Base-by-base conservation (phyloP, 2,329 filamentous ascomycete species). In the Xylariaceae sp. region DNA sequence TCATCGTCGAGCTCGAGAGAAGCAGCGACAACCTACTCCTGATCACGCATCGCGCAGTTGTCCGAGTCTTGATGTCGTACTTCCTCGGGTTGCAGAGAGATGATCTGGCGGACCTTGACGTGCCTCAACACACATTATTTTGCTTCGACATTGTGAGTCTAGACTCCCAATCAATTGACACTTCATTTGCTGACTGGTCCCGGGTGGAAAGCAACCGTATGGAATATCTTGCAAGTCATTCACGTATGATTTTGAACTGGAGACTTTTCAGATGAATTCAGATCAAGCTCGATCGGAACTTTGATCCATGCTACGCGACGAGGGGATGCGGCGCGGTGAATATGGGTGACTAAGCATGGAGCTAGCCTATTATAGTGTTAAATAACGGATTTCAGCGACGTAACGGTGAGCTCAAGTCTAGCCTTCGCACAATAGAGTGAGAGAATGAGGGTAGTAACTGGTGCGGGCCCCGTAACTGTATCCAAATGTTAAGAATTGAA, bases 131-230 rank as follows among this genome's bases (percentile, higher is more conserved):
- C 10, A 46, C 48, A 1, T 39, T 53, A 30, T 53, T 43, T 36
- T 53, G 51, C 27, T 53, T 53, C 17, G 51, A 53, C 7, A 48
- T 53, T 30, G 51, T 53, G 44, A 48, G 51, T 41, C 19, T n/a
- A n/a, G n/a, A 6, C 11, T 10, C 4, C 11, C 22, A 10, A n/a
- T 17, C 40, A 12, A 3, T 22, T 42, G 9, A 6, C 30, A 22
- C 30, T 11, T 42, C 39, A 9, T 42, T 18, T 11, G 12, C 39
- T 18, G 22, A 5, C 30, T 43, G 6, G 11, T 9, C 11, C 30
- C 22, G 36, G 3, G 11, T 11, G 6, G 10, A 7, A 15, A 53
- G 51, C 44, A 53, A 32, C 51, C 51, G 36, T 53, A 53, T 12
- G 51, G 51, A 1, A 47, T 53, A 33, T 51, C 48, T 5, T 17